Conservation (phyloP, 164 flowering plant species). For the Warburgia ugandensis region DNA sequence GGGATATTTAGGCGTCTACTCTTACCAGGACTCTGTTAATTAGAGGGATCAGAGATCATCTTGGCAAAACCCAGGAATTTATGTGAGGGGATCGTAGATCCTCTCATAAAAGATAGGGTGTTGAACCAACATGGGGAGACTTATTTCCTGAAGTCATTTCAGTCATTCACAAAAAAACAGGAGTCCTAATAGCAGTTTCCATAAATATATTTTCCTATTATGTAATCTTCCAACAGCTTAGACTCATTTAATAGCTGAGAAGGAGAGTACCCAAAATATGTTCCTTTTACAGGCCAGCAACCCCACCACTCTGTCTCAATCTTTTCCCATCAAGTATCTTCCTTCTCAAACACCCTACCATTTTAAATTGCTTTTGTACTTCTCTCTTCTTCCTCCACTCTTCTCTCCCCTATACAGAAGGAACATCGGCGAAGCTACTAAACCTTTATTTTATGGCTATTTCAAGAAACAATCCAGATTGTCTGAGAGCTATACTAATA, state of each 20-base stretch:
- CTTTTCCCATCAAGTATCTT: constrained; percentile 1
- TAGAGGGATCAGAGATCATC: too few species aligned
- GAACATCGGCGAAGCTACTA: not conserved
- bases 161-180: constrained; percentile 11
- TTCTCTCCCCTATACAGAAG: too few species aligned
- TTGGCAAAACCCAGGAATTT: too few species aligned
- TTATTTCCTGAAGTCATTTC: constrained; percentile 8
- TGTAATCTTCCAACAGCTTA: not conserved
- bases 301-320: constrained; percentile 13
- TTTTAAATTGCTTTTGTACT: not conserved
- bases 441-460: constrained; percentile 31
- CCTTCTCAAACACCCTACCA: not conserved
- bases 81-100: too few species aligned
- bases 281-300: constrained; percentile 21
- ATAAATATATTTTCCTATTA: constrained; percentile 5
- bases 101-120: too few species aligned
- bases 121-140: too few species aligned
- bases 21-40: too few species aligned
- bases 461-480: constrained; percentile 14
- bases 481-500: constrained; percentile 10
- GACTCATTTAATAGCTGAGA: constrained; percentile 12
- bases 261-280: constrained; percentile 16
- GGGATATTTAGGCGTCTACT: too few species aligned
- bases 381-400: not conserved
- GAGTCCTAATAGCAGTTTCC: constrained; percentile 19